A percentile compares a stretch with the other conserved stretches of the same genome.
These are phyloP conservation scores for Breviolum minutum DNA, from an alignment of 73 alveolate genomes.

Conservation along the genomic window DNA sequence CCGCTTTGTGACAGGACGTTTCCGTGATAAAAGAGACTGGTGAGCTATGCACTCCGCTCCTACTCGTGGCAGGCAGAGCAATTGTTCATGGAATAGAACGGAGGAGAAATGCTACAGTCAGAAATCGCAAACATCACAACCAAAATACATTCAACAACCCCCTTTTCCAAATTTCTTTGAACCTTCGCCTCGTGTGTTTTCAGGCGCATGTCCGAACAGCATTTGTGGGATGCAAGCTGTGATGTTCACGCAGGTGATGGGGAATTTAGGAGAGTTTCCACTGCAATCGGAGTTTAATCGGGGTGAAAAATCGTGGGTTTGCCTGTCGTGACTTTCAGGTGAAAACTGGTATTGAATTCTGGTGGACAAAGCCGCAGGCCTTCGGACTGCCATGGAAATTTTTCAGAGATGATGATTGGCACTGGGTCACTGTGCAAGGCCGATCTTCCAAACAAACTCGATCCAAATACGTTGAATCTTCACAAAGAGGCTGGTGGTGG, in stretches of 20 bases:
- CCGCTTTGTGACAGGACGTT: neutral
- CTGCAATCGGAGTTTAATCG: neutral
- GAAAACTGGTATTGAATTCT: conserved; percentile 35
- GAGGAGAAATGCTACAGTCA: no score
- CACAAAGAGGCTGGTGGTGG: conserved; percentile 37
- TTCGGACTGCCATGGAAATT: neutral
- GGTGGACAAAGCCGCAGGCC: conserved; percentile 83
- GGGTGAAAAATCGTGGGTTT: neutral
- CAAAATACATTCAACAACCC: no score
- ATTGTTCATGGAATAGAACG: no score
- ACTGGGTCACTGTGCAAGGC: neutral
- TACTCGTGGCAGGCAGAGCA: conserved; percentile 50
- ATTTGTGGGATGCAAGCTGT: conserved; percentile 84
- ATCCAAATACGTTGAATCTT: conserved; percentile 29
- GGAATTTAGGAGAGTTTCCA: no score
- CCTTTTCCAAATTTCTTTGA: neutral
- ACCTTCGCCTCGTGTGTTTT: neutral
- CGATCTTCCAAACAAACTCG: conserved; percentile 39
- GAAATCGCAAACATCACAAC: no score
- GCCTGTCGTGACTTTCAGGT: neutral
- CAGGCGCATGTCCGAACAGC: conserved; percentile 81
- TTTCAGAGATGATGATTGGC: neutral
- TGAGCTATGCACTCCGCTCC: conserved; percentile 51
- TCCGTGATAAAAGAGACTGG: conserved; percentile 49
- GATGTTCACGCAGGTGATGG: conserved; percentile 47